Evolutionary conservation across 352 stramenopile genomes (phyloP).

Genomic region (Phytophthora quininea): DNA sequence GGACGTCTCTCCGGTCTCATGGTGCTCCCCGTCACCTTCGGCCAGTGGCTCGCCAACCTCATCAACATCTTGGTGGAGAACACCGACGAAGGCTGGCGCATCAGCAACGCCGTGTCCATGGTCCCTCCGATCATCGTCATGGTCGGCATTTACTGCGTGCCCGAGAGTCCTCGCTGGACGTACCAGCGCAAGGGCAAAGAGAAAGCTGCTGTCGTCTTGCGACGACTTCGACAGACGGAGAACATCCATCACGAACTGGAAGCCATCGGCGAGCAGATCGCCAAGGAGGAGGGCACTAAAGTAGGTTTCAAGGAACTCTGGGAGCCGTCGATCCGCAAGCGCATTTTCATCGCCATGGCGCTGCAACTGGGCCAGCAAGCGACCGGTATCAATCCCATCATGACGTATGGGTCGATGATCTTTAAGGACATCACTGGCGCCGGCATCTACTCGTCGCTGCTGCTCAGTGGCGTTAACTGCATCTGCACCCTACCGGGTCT

Average conservation of each 20-base stretch:
- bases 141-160: constrained; percentile 35
- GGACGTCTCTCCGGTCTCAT: constrained; percentile 41
- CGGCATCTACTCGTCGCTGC: constrained; percentile 30
- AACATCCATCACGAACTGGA: constrained; percentile 38
- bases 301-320: constrained; percentile 29
- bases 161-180: constrained; percentile 37
- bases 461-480: constrained; percentile 36
- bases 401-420: constrained; percentile 35
- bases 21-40: constrained; percentile 34
- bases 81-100: constrained; percentile 34
- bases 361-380: constrained; percentile 51
- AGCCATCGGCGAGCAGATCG: constrained; percentile 44
- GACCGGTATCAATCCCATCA: constrained; percentile 40
- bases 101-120: constrained; percentile 43
- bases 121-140: constrained; percentile 44
- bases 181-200: constrained; percentile 35
- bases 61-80: constrained; percentile 42
- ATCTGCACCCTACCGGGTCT: constrained; percentile 31
- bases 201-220: constrained; percentile 39
- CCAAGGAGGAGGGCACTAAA: constrained; percentile 22
- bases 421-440: constrained; percentile 42
- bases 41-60: constrained; percentile 39
- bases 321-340: constrained; percentile 26
- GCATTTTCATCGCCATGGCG: constrained; percentile 37
- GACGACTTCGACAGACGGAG: constrained; percentile 36